Base-by-base conservation (phyloP, 75 land plant genomes). In the Cupressus sempervirens region DNA sequence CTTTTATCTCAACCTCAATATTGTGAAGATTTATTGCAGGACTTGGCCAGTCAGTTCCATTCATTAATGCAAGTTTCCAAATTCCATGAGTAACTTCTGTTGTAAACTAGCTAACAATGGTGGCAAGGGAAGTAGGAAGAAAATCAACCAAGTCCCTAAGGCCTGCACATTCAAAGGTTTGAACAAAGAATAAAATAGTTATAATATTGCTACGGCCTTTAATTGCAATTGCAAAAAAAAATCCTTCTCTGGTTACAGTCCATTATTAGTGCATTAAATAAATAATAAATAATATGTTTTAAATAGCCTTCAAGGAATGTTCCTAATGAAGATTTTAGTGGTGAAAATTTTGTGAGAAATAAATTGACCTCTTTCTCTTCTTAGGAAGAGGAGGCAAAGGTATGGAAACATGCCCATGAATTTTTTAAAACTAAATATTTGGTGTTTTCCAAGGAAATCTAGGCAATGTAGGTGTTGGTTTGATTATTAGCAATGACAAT, bases 1-100 rank as follows among this genome's bases (percentile, higher is more conserved):
- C 94, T 70, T 91, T 91, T 35, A 95, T 88, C 89, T 95, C 94
- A 72, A 91, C 87, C 83, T 94, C 94, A 67, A 95, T 58, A 15
- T 88, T 58, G 1, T 84, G 89, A 85, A 95, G 92, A 68, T 85
- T 90, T 79, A 94, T 90, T 43, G 92, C 92, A 82, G 97, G 97
- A 85, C 94, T 95, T 36, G 97, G 97, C 97, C 97, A 95, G 81
- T 95, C 97, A n/a, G 82, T 90, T 90, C 97, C 97, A 91, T 95
- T 95, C 94, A 95, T 92, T 52, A 87, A 84, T 81, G 92, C 97
- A 82, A 86, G 90, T 75, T 95, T 94, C 96, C 96, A 95, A 72
- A 93, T 83, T 26, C 97, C 97, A 84, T 96, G 96, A 83, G 93
- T 91, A 34, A 93, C 86, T 87, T 95, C 97, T 23, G 97, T 94